These are phyloP conservation scores for Cercospora zeae-maydis DNA, from an alignment of 2,329 filamentous ascomycete genomes.

Conservation along the genomic window DNA sequence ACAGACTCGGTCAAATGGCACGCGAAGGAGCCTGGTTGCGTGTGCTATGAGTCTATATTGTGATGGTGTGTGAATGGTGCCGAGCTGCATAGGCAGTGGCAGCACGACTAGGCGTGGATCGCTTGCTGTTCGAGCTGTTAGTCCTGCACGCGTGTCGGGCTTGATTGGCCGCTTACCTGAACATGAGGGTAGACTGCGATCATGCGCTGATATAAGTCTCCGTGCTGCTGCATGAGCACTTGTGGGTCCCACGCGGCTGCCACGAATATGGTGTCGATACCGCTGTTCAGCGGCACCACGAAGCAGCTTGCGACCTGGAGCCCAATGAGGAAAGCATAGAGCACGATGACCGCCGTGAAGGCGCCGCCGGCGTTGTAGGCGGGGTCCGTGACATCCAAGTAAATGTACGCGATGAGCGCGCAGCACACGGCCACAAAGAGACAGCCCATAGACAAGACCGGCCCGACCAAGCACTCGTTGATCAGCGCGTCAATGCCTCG, in stretches of 20 bases:
- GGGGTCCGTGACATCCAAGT: constrained; percentile 76
- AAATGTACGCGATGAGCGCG: constrained; percentile 79
- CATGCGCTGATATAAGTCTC: constrained; percentile 76
- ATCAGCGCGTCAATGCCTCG: constrained; percentile 86
- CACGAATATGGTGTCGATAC: constrained; percentile 90
- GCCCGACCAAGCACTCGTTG: constrained; percentile 76
- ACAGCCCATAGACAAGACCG: constrained; percentile 54
- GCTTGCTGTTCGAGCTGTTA: constrained; percentile 55
- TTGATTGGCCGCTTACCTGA: constrained; percentile 11
- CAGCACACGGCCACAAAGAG: constrained; percentile 81
- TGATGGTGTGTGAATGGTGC: neutral
- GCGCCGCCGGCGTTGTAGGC: constrained; percentile 65
- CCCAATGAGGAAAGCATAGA: constrained; percentile 84
- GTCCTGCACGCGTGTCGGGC: constrained; percentile 8
- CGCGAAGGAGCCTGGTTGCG: neutral
- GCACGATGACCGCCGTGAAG: constrained; percentile 75
- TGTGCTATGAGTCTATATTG: constrained; percentile 3
- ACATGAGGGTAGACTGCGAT: constrained; percentile 72
- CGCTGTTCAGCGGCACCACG: constrained; percentile 79
- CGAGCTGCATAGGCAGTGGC: neutral
- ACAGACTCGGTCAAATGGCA: neutral
- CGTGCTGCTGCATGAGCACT: constrained; percentile 75
- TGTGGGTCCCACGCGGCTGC: constrained; percentile 66
- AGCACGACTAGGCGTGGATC: constrained; percentile 44
- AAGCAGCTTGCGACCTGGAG: constrained; percentile 87